Evolutionary conservation across 2,329 filamentous ascomycete species (phyloP).

Genomic region (Blumeria graminis): DNA sequence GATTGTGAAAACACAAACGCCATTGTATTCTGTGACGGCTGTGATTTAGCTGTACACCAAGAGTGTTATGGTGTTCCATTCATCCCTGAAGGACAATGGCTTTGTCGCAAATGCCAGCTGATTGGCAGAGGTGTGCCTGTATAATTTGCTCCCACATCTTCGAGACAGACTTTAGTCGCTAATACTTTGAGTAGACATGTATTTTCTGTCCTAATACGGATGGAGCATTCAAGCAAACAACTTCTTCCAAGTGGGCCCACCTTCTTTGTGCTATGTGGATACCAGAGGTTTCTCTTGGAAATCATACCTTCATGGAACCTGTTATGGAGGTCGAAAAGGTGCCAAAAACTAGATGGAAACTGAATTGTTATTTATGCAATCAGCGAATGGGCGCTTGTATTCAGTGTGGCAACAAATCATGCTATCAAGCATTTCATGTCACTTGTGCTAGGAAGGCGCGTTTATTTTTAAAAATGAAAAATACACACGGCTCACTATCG

Average conservation of each 20-base stretch:
- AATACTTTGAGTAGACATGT: conserved; percentile 36
- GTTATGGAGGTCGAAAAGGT: conserved; percentile 97
- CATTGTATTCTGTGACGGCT: conserved; percentile 96
- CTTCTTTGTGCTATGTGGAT: conserved; percentile 96
- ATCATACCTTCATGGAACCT: conserved; percentile 93
- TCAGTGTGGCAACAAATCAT: conserved; percentile 92
- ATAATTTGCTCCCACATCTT: conserved; percentile 16
- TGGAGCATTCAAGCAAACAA: conserved; percentile 95
- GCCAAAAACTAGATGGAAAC: conserved; percentile 77
- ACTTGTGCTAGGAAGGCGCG: conserved; percentile 77
- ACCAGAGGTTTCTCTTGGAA: conserved; percentile 83
- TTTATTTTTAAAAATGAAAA: conserved; percentile 91
- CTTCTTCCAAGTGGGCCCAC: conserved; percentile 89
- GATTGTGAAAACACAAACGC: conserved; percentile 98
- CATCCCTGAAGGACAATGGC: conserved; percentile 95
- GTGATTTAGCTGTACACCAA: conserved; percentile 90
- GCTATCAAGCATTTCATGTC: conserved; percentile 91
- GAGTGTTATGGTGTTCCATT: conserved; percentile 98
- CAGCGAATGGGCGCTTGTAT: conserved; percentile 97
- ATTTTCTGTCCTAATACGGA: conserved; percentile 97
- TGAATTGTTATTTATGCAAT: conserved; percentile 88
- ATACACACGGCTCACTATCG: conserved; percentile 53
- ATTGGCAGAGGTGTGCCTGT: conserved; percentile 77
- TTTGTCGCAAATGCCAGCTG: conserved; percentile 88
- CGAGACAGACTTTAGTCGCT: conserved; percentile 2